These are phyloP conservation scores for Ganoderma sinense DNA, from an alignment of 1,284 basidiomycete species.

Conservation along the genomic window DNA sequence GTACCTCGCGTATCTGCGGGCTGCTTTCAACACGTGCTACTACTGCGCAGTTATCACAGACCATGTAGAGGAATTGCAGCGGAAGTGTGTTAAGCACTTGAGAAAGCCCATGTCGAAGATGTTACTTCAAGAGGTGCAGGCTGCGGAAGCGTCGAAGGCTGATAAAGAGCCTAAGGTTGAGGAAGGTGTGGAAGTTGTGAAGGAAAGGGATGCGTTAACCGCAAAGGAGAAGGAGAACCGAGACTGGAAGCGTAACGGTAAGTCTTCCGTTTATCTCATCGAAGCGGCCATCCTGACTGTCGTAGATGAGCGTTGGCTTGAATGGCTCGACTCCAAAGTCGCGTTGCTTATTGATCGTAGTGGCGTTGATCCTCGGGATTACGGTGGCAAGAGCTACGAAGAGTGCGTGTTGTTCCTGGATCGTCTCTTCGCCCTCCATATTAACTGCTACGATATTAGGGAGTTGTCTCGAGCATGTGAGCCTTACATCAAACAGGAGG, in stretches of 20 bases:
- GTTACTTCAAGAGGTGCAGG: slow-evolving; percentile 62
- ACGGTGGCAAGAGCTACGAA: slow-evolving; percentile 88
- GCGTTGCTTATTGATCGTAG: slow-evolving; percentile 79
- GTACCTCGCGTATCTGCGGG: slow-evolving; percentile 85
- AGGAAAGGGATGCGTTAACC: slow-evolving; percentile 34
- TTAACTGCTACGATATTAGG: slow-evolving; percentile 49
- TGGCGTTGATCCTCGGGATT: slow-evolving; percentile 83
- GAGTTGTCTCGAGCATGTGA: slow-evolving; percentile 83
- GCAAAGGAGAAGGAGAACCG: slow-evolving; percentile 56
- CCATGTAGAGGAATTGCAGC: slow-evolving; percentile 92
- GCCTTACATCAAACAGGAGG: slow-evolving; percentile 89
- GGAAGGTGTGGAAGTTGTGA: slow-evolving; percentile 47
- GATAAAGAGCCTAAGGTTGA: slow-evolving; percentile 49
- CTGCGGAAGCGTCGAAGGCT: slow-evolving; percentile 51
- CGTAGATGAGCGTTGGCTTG: slow-evolving; percentile 86
- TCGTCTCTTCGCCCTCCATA: not conserved
- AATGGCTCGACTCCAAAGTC: slow-evolving; percentile 86
- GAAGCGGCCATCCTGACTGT: slow-evolving; percentile 9
- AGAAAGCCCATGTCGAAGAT: slow-evolving; percentile 74
- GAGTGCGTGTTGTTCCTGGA: slow-evolving; percentile 66
- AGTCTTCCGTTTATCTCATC: not conserved
- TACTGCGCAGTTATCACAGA: slow-evolving; percentile 93
- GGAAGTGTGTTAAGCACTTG: slow-evolving; percentile 92
- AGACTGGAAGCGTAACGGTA: slow-evolving; percentile 78
- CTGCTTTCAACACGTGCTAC: slow-evolving; percentile 91